Percentiles rank a stretch among this genome's conserved stretches.
These are phyloP conservation scores for Tubosaeta sp. DNA, from an alignment of 768 basidiomycete genomes.

Conservation along the genomic window DNA sequence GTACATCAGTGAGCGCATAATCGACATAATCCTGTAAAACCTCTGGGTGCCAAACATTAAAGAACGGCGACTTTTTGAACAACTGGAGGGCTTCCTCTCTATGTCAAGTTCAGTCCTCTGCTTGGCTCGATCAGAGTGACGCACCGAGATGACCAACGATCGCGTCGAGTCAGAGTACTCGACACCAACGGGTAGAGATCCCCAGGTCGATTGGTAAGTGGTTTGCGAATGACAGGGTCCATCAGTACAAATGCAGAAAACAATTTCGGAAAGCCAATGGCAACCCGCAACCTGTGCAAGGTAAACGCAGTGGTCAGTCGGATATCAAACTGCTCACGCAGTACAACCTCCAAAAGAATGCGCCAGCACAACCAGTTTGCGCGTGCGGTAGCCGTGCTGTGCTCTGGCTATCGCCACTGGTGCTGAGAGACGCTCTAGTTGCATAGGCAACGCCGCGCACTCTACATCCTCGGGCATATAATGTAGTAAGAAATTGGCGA, in stretches of 20 bases:
- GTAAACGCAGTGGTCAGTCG: too few species aligned
- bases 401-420: constrained; percentile 42
- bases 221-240: constrained; percentile 64
- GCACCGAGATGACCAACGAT: constrained; percentile 63
- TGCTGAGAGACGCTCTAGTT: constrained; percentile 46
- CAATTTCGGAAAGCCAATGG: constrained; percentile 56
- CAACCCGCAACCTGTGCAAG: constrained; percentile 52
- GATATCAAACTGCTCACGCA: constrained; percentile 43
- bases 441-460: constrained; percentile 41
- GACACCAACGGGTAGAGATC: constrained; percentile 12
- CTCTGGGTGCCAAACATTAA: constrained; percentile 62
- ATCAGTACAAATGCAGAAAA: constrained; percentile 71
- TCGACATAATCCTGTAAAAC: constrained; percentile 59
- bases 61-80: constrained; percentile 60
- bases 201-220: neutral
- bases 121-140: constrained; percentile 1
- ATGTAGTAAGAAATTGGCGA: constrained; percentile 66
- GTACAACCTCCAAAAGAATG: constrained; percentile 85
- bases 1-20: constrained; percentile 42
- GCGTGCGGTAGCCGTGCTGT: constrained; percentile 44
- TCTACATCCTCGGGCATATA: constrained; percentile 52
- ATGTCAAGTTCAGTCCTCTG: neutral
- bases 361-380: constrained; percentile 65
- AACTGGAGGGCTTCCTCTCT: constrained; percentile 57
- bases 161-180: constrained; percentile 57